Conservation (phyloP, 768 basidiomycete genomes). For the Phlegmacium glaucopus region DNA sequence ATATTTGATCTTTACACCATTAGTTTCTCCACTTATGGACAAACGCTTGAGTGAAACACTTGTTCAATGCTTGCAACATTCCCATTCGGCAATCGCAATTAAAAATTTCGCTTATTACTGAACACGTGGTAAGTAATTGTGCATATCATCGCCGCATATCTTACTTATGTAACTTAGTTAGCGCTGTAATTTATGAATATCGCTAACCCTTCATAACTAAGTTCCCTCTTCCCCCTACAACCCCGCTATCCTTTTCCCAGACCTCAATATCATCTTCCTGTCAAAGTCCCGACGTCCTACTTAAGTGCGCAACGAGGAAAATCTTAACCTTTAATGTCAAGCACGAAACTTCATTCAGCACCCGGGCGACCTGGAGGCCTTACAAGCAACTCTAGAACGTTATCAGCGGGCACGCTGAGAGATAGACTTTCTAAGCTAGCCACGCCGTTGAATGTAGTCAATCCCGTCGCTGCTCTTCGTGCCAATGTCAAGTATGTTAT, state of each 20-base stretch:
- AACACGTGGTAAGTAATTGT: too few species aligned
- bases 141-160: too few species aligned
- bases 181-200: too few species aligned
- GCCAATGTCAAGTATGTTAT: conserved; percentile 70
- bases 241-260: background rate
- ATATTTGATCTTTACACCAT: too few species aligned
- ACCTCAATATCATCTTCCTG: background rate
- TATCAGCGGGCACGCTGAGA: conserved; percentile 62
- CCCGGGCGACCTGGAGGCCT: background rate
- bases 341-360: conserved; percentile 6
- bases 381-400: conserved; percentile 27
- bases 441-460: conserved; percentile 44
- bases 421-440: conserved; percentile 60
- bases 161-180: too few species aligned
- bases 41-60: background rate
- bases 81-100: too few species aligned
- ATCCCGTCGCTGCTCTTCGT: conserved; percentile 62
- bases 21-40: too few species aligned
- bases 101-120: too few species aligned
- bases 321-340: conserved; percentile 6
- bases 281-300: background rate
- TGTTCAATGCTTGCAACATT: too few species aligned
- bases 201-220: too few species aligned
- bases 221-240: too few species aligned
- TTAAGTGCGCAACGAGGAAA: background rate